These are phyloP conservation scores for Chaetomidium leptoderma DNA, from an alignment of 495 filamentous ascomycete genomes.

Conservation along the genomic window DNA sequence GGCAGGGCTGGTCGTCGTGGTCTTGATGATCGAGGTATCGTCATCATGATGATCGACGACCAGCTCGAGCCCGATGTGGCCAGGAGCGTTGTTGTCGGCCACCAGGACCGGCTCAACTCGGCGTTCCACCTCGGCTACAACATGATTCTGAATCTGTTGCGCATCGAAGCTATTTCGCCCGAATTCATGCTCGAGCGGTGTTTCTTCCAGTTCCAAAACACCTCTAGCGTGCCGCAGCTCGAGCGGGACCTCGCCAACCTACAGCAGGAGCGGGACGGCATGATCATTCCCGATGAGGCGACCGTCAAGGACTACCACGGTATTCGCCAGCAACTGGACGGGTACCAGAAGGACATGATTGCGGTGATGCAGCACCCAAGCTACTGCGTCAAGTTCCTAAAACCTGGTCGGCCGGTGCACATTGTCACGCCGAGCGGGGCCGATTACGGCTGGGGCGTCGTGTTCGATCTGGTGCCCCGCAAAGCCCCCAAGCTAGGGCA, in stretches of 20 bases:
- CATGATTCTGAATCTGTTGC: slow-evolving; percentile 94
- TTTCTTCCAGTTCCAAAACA: slow-evolving; percentile 97
- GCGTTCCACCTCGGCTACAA: slow-evolving; percentile 99
- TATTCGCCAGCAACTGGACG: slow-evolving; percentile 73
- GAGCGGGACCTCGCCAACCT: slow-evolving; percentile 74
- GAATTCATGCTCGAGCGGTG: slow-evolving; percentile 96
- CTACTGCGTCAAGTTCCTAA: slow-evolving; percentile 73
- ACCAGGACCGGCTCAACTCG: slow-evolving; percentile 94
- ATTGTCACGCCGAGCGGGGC: slow-evolving; percentile 64
- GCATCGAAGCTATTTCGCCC: slow-evolving; percentile 92
- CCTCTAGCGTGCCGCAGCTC: slow-evolving; percentile 71
- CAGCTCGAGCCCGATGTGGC: slow-evolving; percentile 93
- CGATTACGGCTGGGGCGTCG: slow-evolving; percentile 91
- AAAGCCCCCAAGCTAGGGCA: slow-evolving; percentile 54
- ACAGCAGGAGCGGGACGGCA: slow-evolving; percentile 63
- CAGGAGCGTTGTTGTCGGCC: slow-evolving; percentile 89
- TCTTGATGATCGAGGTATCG: slow-evolving; percentile 95
- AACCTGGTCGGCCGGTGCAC: slow-evolving; percentile 75
- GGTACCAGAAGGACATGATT: slow-evolving; percentile 78
- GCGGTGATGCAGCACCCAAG: slow-evolving; percentile 85
- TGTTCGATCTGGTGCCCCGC: slow-evolving; percentile 65
- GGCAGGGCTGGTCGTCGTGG: slow-evolving; percentile 93
- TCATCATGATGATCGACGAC: slow-evolving; percentile 98
- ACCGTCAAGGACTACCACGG: slow-evolving; percentile 90
- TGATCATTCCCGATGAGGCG: slow-evolving; percentile 76